Evolutionary conservation across 768 basidiomycete species (phyloP), one percentile per base, ranked within the genome.

Genomic region (Chalciporus pseudorubinellus): DNA sequence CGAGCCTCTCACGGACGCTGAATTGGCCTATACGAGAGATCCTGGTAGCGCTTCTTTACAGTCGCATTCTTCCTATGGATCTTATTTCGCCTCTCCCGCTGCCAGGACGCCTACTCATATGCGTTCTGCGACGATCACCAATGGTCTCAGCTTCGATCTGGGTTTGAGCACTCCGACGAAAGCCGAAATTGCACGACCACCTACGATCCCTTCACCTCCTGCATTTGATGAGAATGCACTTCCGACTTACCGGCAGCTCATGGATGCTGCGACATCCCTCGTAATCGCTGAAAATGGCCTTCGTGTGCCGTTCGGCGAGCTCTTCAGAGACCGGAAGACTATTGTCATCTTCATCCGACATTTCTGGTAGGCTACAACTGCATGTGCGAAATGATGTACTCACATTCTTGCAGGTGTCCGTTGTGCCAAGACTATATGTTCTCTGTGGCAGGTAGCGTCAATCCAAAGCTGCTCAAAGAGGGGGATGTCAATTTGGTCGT

Each of bases 391-490:
- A 26, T 11, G 14, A 45, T 13, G 18, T 42, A 12, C 40, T 58
- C 43, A 56, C 46, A 46, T 20, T n/a, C 0, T 6, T 40, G 4
- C 38, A 80, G 82, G 79, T 94, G 92, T 63, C 85, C 89, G 0
- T 69, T 84, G 12, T 92, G 89, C 67, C 90, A 92, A 62, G 92
- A 95, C 66, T 97, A 95, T 67, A 83, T 94, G 77, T 74, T 80
- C 38, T 85, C 83, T 29, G 76, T 90, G 56, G 70, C 73, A 70
- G 73, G 64, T 46, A 74, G 78, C 41, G 66, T 83, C 56, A 55
- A 79, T 57, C 64, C 72, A 50, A 73, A 73, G 67, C 67, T 73
- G 6, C 73, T 88, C 20, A 69, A 74, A 51, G 66, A 70, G 54
- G 74, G 77, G 20, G 73, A 74, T 22, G 76, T 86, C 26, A 78